Conservation (phyloP, 1,284 basidiomycete genomes). For the Ustilago hordei region DNA sequence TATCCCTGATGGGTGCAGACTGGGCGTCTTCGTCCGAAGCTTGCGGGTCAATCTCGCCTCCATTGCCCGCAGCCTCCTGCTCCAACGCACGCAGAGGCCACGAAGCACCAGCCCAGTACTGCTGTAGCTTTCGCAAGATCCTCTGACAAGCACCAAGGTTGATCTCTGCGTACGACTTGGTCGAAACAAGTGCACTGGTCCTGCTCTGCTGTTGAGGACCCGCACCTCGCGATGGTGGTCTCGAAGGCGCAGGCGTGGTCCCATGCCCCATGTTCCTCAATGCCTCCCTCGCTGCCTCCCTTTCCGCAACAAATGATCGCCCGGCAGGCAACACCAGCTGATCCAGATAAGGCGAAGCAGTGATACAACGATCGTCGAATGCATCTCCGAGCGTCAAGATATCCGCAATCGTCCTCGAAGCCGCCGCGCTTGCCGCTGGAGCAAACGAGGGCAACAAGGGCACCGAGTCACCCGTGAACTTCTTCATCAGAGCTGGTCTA, state of each 20-base stretch:
- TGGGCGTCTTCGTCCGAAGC: conserved; percentile 58
- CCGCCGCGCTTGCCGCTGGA: conserved; percentile 47
- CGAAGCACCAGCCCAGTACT: conserved; percentile 57
- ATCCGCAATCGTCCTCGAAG: conserved; percentile 57
- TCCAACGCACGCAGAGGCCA: conserved; percentile 59
- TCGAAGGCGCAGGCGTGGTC: conserved; percentile 37
- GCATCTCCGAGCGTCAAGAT: conserved; percentile 55
- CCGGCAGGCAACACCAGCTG: conserved; percentile 60
- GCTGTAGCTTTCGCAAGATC: conserved; percentile 50
- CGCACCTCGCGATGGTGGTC: conserved; percentile 39
- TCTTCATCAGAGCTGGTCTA: conserved; percentile 54
- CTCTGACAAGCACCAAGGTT: conserved; percentile 54
- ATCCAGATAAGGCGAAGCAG: conserved; percentile 56
- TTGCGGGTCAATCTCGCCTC: conserved; percentile 47
- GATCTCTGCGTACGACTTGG: conserved; percentile 53
- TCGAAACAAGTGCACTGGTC: conserved; percentile 38
- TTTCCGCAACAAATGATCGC: conserved; percentile 54
- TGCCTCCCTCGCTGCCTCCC: conserved; percentile 50
- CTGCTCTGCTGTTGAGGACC: conserved; percentile 28
- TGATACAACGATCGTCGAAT: conserved; percentile 49
- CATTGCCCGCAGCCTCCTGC: conserved; percentile 54
- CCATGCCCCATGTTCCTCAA: conserved; percentile 52
- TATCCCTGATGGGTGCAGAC: conserved; percentile 53
- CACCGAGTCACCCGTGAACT: conserved; percentile 44
- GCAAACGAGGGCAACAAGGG: conserved; percentile 47